Percentiles rank a stretch among this genome's conserved stretches.
phyloP scores from a whole-genome alignment of 2,329 filamentous ascomycete genomes.

The Pyrenochaeta sp. region DNA sequence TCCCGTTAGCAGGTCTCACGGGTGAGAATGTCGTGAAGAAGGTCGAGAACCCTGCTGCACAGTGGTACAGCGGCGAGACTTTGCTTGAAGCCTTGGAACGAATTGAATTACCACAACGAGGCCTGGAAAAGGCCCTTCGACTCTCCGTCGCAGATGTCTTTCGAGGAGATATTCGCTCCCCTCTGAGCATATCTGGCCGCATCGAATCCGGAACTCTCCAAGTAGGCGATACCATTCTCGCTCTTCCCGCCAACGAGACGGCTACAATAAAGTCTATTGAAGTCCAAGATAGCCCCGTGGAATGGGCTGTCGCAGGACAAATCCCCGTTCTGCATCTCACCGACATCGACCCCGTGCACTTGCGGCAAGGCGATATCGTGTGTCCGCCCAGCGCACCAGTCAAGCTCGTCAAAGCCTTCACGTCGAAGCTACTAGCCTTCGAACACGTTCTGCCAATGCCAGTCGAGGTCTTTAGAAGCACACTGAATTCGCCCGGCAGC shows the following conservation, averaged over 20 bases:
- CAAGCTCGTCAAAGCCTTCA: constrained; percentile 74
- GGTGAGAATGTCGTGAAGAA: constrained; percentile 82
- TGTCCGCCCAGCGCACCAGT: constrained; percentile 75
- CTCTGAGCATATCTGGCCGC: constrained; percentile 84
- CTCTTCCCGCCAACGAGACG: constrained; percentile 82
- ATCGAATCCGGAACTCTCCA: constrained; percentile 86
- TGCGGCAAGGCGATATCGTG: constrained; percentile 82
- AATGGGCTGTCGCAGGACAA: constrained; percentile 94
- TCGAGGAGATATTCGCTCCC: constrained; percentile 77
- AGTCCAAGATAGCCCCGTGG: constrained; percentile 73
- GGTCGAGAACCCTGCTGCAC: constrained; percentile 58
- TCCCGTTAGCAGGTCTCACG: constrained; percentile 87
- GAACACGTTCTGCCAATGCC: constrained; percentile 88
- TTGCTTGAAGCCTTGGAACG: constrained; percentile 84
- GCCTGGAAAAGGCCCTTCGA: constrained; percentile 79
- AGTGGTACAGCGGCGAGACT: constrained; percentile 83
- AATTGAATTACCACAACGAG: constrained; percentile 75
- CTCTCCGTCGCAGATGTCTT: constrained; percentile 91
- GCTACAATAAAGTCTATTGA: constrained; percentile 84
- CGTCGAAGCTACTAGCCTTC: constrained; percentile 85
- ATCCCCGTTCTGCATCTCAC: constrained; percentile 84
- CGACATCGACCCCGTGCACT: constrained; percentile 83
- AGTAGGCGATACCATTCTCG: constrained; percentile 78
- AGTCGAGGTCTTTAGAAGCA: constrained; percentile 86
- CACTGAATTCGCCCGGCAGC: constrained; percentile 78